Base-by-base conservation (phyloP, 148 eudicot genomes). In the Agrostemma githago region DNA sequence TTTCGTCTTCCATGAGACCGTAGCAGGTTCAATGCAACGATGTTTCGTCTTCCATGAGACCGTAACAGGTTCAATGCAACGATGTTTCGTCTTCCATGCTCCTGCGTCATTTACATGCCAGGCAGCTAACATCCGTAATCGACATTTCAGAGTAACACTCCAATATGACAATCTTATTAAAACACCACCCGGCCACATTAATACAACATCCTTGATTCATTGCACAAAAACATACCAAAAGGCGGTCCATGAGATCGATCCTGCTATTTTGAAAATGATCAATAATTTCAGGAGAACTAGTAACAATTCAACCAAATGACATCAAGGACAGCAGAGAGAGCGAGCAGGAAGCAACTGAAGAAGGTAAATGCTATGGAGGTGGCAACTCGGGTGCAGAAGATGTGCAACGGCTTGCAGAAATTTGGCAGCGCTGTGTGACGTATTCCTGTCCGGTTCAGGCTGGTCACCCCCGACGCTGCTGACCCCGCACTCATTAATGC, bases 401-500 rank as follows among this genome's bases (percentile, higher is more conserved):
- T 40, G 62, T 80, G 93, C 75, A 95, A 68, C 2, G 99, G 92
- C 82, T 89, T 89, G 79, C 99, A 95, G 84, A 95, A 95, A 73
- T 95, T 89, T 0, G 99, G 99, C n/a, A 95, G 76, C 62, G 89
- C 78, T 3, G 99, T 84, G 79, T 95, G 99, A 7, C 75, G 84
- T 51, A 95, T 85, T 66, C 99, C 99, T 5, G 93, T 89, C 39
- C 92, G 87, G 80, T 95, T 95, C 70, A 95, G 78, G 76, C 85
- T 90, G 3, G 92, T 85, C 0, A 92, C 96, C 6, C 97, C 97
- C 2, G 99, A 89, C 62, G 99, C 88, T 62, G 99, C 96, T 14
- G 99, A 95, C 76, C 86, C 93, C 6, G 96, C 96, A 70, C 97
- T 92, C 88, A 95, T 90, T 85, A 85, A 69, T 1, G 89, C 94